These are phyloP conservation scores for Fomitopsis palustris DNA, from an alignment of 1,284 basidiomycete genomes.

Conservation along the genomic window DNA sequence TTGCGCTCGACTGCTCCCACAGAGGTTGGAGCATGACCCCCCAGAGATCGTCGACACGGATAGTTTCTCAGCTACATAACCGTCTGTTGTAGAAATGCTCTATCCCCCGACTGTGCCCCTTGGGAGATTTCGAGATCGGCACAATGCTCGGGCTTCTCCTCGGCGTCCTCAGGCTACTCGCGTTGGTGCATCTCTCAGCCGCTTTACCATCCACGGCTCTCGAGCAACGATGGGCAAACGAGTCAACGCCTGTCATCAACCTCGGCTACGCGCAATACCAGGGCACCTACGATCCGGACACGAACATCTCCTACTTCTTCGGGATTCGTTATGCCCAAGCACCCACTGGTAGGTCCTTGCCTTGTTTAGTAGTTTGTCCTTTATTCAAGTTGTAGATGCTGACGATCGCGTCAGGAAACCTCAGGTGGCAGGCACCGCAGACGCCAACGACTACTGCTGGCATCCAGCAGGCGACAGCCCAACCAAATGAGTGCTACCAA, in stretches of 20 bases:
- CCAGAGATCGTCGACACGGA: too few relatives aligned
- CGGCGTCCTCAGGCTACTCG: not conserved
- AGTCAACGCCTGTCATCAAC: not conserved
- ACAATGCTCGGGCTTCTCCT: not conserved
- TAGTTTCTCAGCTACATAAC: too few relatives aligned
- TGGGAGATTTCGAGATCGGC: not conserved
- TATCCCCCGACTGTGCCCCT: too few relatives aligned
- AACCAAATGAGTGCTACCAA: not conserved
- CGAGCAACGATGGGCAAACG: not conserved
- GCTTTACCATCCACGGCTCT: not conserved
- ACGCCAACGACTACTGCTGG: not conserved
- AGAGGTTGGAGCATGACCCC: too few relatives aligned
- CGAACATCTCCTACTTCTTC: not conserved
- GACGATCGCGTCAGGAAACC: not conserved
- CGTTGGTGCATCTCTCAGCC: not conserved
- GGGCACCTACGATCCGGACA: not conserved
- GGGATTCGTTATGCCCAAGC: not conserved
- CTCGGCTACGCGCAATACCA: not conserved
- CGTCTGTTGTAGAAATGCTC: too few relatives aligned
- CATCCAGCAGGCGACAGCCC: not conserved
- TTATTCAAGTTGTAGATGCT: not conserved
- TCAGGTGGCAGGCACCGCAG: not conserved
- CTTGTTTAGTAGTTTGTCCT: not conserved
- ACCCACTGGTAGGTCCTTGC: not conserved
- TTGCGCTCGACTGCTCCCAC: too few relatives aligned